phyloP scores from a whole-genome alignment of 495 filamentous ascomycete genomes.

The Recurvomyces mirabilis region DNA sequence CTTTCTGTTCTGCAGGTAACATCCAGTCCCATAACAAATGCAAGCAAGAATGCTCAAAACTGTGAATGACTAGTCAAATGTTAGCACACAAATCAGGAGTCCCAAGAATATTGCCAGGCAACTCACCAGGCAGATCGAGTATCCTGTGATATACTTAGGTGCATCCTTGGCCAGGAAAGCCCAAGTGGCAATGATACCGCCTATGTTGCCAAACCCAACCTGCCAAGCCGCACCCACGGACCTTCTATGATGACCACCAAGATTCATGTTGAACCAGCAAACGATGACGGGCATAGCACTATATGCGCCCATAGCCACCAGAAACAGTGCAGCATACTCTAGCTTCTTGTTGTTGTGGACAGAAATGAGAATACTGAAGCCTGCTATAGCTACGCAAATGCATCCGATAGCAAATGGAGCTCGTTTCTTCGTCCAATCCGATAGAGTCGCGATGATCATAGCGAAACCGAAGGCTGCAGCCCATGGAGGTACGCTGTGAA shows the following conservation, averaged over 20 bases:
- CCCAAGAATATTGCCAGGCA: too few relatives aligned
- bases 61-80: too few relatives aligned
- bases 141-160: slow-evolving; percentile 61
- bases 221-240: slow-evolving; percentile 82
- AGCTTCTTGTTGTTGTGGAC: slow-evolving; percentile 30
- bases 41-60: slow-evolving; percentile 53
- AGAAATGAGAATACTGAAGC: slow-evolving; percentile 31
- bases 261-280: slow-evolving; percentile 81
- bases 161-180: slow-evolving; percentile 63
- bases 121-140: slow-evolving; percentile 65
- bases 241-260: slow-evolving; percentile 51
- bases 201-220: slow-evolving; percentile 51
- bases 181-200: slow-evolving; percentile 84
- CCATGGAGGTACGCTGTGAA: slow-evolving; percentile 39
- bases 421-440: slow-evolving; percentile 28
- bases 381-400: slow-evolving; percentile 35
- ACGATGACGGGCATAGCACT: slow-evolving; percentile 71
- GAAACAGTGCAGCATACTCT: slow-evolving; percentile 33
- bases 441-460: slow-evolving; percentile 30
- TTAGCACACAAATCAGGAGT: too few relatives aligned
- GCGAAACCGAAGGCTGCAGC: slow-evolving; percentile 34
- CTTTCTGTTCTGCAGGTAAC: slow-evolving; percentile 55
- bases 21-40: slow-evolving; percentile 46
- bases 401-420: slow-evolving; percentile 29
- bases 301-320: slow-evolving; percentile 34